These are phyloP conservation scores for Prinsepia uniflora DNA, from an alignment of 306 rosid species.

Conservation along the genomic window DNA sequence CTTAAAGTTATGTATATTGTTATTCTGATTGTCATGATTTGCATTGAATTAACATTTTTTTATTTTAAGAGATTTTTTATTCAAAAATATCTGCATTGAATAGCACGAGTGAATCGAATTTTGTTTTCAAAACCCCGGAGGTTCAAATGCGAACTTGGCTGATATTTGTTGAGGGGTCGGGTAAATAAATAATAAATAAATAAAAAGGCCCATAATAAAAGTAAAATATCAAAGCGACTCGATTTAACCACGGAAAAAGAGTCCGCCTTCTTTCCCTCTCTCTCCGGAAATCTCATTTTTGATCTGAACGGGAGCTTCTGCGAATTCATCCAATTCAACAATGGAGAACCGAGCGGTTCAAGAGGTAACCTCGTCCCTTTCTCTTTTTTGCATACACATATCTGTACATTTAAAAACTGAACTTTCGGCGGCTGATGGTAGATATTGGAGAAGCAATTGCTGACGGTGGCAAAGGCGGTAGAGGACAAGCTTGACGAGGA, in stretches of 20 bases:
- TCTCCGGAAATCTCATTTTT: constrained; percentile 3
- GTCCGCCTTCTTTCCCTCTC: neutral
- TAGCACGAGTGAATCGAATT: too few species aligned
- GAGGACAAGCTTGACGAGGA: constrained; percentile 90
- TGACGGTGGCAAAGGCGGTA: constrained; percentile 79
- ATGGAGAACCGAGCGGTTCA: constrained; percentile 67
- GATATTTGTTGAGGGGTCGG: too few species aligned
- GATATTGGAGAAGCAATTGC: constrained; percentile 74
- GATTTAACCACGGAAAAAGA: too few species aligned
- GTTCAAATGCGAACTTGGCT: too few species aligned
- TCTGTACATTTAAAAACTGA: neutral
- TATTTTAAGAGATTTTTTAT: too few species aligned
- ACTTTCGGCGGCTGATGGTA: neutral
- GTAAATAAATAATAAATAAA: too few species aligned
- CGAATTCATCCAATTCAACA: constrained; percentile 21
- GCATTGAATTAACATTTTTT: too few species aligned
- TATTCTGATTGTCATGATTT: too few species aligned
- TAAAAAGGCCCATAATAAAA: neutral
- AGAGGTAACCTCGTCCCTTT: constrained; percentile 35
- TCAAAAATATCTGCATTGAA: too few species aligned
- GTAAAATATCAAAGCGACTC: too few species aligned
- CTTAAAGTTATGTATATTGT: too few species aligned
- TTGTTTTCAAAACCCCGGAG: too few species aligned
- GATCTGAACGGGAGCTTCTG: constrained; percentile 4
- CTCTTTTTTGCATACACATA: neutral